Evolutionary conservation across 2,329 filamentous ascomycete species (phyloP).

Genomic region (Apiospora rasikravindrae): DNA sequence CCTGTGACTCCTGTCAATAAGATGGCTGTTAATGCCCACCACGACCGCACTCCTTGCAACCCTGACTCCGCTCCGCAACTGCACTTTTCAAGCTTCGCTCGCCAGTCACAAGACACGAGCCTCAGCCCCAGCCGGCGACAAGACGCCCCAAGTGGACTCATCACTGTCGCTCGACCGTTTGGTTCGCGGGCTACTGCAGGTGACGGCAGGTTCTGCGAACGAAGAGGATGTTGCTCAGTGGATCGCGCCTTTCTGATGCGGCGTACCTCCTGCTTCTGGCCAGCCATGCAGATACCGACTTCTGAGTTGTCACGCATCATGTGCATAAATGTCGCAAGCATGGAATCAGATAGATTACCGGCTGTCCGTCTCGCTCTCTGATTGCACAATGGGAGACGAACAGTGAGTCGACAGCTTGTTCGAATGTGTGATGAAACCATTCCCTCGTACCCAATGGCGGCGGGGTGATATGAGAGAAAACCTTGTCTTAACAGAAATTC

Average conservation of each 20-base stretch:
- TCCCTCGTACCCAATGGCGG: not conserved
- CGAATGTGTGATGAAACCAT: not conserved
- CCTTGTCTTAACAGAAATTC: conserved; percentile 15
- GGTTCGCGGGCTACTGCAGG: conserved; percentile 7
- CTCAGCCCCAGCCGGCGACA: conserved; percentile 1
- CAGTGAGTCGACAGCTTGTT: not conserved
- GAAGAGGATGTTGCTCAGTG: not conserved
- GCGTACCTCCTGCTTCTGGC: not conserved
- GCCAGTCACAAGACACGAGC: not conserved
- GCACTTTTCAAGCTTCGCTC: not conserved
- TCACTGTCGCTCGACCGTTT: conserved; percentile 9
- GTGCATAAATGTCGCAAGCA: conserved; percentile 11
- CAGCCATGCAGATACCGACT: conserved; percentile 3
- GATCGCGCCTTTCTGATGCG: not conserved
- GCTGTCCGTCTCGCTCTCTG: not conserved
- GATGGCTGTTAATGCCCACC: conserved; percentile 11
- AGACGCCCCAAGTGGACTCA: conserved; percentile 3
- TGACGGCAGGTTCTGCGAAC: conserved; percentile 1
- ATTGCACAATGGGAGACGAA: not conserved
- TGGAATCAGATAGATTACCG: conserved; percentile 18
- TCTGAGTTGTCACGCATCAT: conserved; percentile 17
- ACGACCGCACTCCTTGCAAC: conserved; percentile 4
- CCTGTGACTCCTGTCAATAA: conserved; percentile 6
- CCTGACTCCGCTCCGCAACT: conserved; percentile 14
- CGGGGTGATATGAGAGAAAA: conserved; percentile 16